These are phyloP conservation scores for Saturnispora ahearnii DNA, from an alignment of 805 yeast species.

Conservation along the genomic window DNA sequence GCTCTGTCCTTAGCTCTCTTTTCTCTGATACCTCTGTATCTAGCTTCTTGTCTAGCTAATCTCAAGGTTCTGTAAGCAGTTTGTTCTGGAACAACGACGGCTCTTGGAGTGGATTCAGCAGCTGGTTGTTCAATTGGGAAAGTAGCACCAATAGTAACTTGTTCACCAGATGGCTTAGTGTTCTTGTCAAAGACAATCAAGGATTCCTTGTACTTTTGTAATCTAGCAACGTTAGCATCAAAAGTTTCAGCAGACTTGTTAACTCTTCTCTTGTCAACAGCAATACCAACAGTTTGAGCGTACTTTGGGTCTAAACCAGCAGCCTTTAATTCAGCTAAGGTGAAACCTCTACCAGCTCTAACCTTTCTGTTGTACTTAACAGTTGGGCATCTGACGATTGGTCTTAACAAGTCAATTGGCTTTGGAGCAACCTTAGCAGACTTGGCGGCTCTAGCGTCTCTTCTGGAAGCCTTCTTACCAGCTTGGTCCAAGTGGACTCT, in stretches of 20 bases:
- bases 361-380: slow-evolving; percentile 98
- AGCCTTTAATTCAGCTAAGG: slow-evolving; percentile 96
- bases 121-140: slow-evolving; percentile 88
- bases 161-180: slow-evolving; percentile 71
- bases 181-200: slow-evolving; percentile 92
- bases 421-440: slow-evolving; percentile 96
- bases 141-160: slow-evolving; percentile 62
- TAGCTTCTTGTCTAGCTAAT: slow-evolving; percentile 90
- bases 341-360: slow-evolving; percentile 99
- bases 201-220: slow-evolving; percentile 92
- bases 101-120: slow-evolving; percentile 73
- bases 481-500: slow-evolving; percentile 99
- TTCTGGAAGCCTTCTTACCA: slow-evolving; percentile 97
- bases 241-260: slow-evolving; percentile 96
- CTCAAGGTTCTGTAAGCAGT: slow-evolving; percentile 92
- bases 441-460: slow-evolving; percentile 86
- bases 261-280: slow-evolving; percentile 99
- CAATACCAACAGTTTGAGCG: slow-evolving; percentile 97
- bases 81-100: slow-evolving; percentile 64
- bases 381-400: slow-evolving; percentile 98
- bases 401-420: slow-evolving; percentile 94
- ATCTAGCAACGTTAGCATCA: slow-evolving; percentile 91
- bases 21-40: slow-evolving; percentile 90
- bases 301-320: slow-evolving; percentile 88
- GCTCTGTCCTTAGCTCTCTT: slow-evolving; percentile 96